Percentiles rank a stretch among this genome's conserved stretches.
Conservation (phyloP, 2,329 filamentous ascomycete genomes). For the Xylariales sp. region DNA sequence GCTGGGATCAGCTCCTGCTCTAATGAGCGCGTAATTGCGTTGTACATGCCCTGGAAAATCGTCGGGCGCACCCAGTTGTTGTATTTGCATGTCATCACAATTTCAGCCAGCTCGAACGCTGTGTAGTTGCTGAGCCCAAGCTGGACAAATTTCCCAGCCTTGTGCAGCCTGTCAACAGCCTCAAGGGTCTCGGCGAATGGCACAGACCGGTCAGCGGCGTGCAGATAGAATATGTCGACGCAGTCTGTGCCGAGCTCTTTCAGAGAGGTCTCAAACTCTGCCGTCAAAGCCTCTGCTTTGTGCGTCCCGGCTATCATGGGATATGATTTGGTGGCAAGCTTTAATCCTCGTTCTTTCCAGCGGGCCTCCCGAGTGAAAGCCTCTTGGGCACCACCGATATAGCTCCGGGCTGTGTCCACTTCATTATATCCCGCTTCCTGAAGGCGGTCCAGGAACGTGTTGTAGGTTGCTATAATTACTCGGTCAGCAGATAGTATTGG, state of each 20-base stretch:
- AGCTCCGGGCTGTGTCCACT: conserved; percentile 76
- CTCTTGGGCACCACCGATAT: conserved; percentile 70
- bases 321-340: conserved; percentile 76
- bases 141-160: conserved; percentile 77
- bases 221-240: conserved; percentile 76
- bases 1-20: conserved; percentile 71
- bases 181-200: conserved; percentile 78
- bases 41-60: conserved; percentile 86
- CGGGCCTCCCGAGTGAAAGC: conserved; percentile 68
- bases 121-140: conserved; percentile 82
- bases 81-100: conserved; percentile 73
- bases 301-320: conserved; percentile 56
- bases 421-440: conserved; percentile 76
- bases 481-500: neutral
- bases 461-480: conserved; percentile 64
- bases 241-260: conserved; percentile 68
- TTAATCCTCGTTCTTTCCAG: conserved; percentile 76
- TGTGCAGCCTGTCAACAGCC: conserved; percentile 75
- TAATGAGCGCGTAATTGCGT: conserved; percentile 70
- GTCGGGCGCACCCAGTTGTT: conserved; percentile 79
- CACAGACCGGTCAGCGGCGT: conserved; percentile 63
- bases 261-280: conserved; percentile 62
- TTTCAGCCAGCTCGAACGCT: conserved; percentile 82
- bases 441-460: conserved; percentile 67
- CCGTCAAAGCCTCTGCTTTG: conserved; percentile 57